These are phyloP conservation scores for Colletotrichum lupini DNA, from an alignment of 2,329 filamentous ascomycete species.

Conservation along the genomic window DNA sequence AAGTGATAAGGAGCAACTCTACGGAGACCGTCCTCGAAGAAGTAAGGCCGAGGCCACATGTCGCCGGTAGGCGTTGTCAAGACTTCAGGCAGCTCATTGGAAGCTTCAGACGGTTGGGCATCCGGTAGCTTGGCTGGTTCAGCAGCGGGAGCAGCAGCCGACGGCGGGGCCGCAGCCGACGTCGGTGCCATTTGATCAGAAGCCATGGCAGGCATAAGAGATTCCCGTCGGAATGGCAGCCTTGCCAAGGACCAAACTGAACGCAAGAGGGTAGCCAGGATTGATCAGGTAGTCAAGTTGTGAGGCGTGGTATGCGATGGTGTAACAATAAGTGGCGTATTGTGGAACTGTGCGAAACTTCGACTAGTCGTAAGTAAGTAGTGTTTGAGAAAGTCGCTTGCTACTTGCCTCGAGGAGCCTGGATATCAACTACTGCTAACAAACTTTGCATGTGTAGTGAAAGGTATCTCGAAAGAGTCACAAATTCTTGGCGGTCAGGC, in stretches of 20 bases:
- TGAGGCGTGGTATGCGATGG: background rate
- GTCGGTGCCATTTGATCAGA: background rate
- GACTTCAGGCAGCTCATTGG: conserved; percentile 31
- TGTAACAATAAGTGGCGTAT: background rate
- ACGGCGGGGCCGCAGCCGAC: background rate
- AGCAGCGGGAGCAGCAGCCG: background rate
- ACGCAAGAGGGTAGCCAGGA: conserved; percentile 27
- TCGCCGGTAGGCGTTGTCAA: conserved; percentile 49
- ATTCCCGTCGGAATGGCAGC: conserved; percentile 19
- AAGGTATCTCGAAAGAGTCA: conserved; percentile 20
- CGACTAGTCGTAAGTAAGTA: background rate
- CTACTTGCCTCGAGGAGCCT: background rate
- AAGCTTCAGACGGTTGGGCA: background rate
- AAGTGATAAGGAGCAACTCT: conserved; percentile 89
- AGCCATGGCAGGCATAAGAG: conserved; percentile 20
- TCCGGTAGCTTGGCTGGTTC: background rate
- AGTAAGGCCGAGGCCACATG: conserved; percentile 75
- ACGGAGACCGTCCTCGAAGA: conserved; percentile 84
- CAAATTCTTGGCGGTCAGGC: conserved; percentile 26
- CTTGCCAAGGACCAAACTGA: conserved; percentile 20
- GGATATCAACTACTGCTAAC: background rate
- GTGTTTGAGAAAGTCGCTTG: background rate
- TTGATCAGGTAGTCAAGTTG: background rate
- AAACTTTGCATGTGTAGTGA: background rate
- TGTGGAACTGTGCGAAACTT: background rate